Conservation (phyloP, 129 eudicot genomes). For the Pseudognaphalium luteoalbum region DNA sequence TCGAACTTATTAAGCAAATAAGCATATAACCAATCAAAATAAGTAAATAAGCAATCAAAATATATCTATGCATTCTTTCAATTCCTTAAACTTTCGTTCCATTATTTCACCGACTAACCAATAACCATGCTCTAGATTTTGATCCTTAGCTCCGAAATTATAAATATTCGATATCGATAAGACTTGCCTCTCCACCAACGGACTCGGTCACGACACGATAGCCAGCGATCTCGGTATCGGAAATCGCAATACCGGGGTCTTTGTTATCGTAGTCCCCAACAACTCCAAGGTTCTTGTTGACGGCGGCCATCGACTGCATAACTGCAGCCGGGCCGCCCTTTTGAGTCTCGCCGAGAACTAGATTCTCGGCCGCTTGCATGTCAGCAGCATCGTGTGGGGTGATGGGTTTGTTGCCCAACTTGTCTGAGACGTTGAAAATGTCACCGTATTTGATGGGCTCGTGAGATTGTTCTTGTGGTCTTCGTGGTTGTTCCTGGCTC, state of each 20-base stretch:
- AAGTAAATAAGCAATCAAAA: too few species aligned
- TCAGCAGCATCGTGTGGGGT: conserved; percentile 65
- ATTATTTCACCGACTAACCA: too few species aligned
- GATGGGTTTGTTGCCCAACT: conserved; percentile 47
- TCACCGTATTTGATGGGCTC: conserved; percentile 59
- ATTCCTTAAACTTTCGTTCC: too few species aligned
- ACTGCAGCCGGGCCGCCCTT: conserved; percentile 68
- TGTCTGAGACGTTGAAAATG: conserved; percentile 55
- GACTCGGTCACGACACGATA: conserved; percentile 46
- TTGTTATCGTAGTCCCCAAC: conserved; percentile 33
- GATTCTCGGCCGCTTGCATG: conserved; percentile 65
- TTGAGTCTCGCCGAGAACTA: conserved; percentile 42
- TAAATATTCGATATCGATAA: too few species aligned
- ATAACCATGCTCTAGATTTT: too few species aligned
- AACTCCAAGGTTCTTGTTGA: conserved; percentile 47
- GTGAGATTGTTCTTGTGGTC: not conserved
- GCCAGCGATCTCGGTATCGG: conserved; percentile 40
- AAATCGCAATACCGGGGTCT: conserved; percentile 34
- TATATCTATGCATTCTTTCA: too few species aligned
- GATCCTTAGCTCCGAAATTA: too few species aligned
- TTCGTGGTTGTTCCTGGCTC: conserved; percentile 45
- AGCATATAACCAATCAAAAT: too few species aligned
- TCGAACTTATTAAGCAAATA: too few species aligned
- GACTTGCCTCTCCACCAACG: conserved; percentile 48
- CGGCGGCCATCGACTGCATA: conserved; percentile 62